Base-by-base conservation (phyloP, 2,329 filamentous ascomycete species). In the Colletotrichum phormii region DNA sequence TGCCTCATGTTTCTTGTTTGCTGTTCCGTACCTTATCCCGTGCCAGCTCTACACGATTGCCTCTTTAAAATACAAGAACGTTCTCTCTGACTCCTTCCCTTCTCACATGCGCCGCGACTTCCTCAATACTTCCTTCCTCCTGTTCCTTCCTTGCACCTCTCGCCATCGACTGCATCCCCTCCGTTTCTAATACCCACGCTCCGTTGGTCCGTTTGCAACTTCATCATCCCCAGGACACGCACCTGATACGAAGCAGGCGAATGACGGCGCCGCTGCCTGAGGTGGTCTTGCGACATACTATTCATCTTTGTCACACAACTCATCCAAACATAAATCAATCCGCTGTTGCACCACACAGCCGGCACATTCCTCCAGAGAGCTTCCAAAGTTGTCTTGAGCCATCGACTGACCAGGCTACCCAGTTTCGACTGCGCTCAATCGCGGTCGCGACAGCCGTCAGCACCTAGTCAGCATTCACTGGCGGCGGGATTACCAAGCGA, bases 61-160 rank as follows among this genome's bases (percentile, higher is more conserved):
- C 31, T 60, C 42, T 22, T 63, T 59, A 37, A 69, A 31, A 35
- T 33, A 63, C 42, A 33, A 51, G 24, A 24, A 53, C 22, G 31
- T 24, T 12, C 12, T 15, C 49, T 35, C 33, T 63, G 58, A 69
- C 53, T 69, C 70, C 58, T 62, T 59, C 59, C 26, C 18, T 51
- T 18, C 37, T n/a, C 49, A 54, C 64, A 31, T 53, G 13, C 54
- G 29, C 31, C 12, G 37, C 58, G 51, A 51, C 46, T 9, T 59
- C 53, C 12, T 51, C 29, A 42, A 42, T 2, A 8, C 37, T 42
- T 42, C 3, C 26, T 29, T 57, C 51, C 12, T 42, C 35, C 8
- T 29, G 3, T 18, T 46, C 6, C 26, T 31, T 49, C 55, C 49
- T 31, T 7, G 53, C n/a, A 7, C 8, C 24, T 46, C 22, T 33